Conservation (phyloP, 257 asterid species). For the Parsonsia alboflavescens region DNA sequence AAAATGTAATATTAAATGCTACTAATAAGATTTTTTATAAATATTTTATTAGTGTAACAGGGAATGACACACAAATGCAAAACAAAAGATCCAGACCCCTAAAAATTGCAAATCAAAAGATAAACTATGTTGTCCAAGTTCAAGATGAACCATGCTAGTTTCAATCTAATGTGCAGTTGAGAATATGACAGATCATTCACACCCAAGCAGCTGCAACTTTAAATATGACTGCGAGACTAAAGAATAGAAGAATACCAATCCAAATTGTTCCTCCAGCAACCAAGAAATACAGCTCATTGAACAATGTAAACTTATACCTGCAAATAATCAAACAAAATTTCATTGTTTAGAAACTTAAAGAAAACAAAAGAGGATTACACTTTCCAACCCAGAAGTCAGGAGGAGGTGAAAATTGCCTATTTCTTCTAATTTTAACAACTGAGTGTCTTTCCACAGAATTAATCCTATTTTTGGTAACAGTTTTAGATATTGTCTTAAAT, state of each 20-base stretch:
- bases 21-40: too few species aligned
- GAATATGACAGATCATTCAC: neutral
- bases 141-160: neutral
- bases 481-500: neutral
- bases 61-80: too few species aligned
- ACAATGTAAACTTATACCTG: slow-evolving; percentile 97
- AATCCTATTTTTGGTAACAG: neutral
- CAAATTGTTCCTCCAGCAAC: slow-evolving; percentile 99
- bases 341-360: neutral
- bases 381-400: neutral
- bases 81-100: too few species aligned
- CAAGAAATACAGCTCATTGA: slow-evolving; percentile 95
- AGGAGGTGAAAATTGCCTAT: neutral
- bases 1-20: too few species aligned
- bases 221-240: slow-evolving; percentile 10
- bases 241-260: slow-evolving; percentile 63
- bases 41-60: too few species aligned
- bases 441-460: neutral
- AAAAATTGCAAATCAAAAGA: neutral
- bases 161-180: neutral
- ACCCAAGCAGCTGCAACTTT: neutral
- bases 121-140: neutral
- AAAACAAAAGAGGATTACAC: neutral
- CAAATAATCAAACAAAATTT: slow-evolving; percentile 11
- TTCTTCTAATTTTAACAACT: neutral